A percentile compares a stretch with the other conserved stretches of the same genome.
These are phyloP conservation scores for Eucalyptus marginata DNA, from an alignment of 345 rosid species.

Conservation along the genomic window DNA sequence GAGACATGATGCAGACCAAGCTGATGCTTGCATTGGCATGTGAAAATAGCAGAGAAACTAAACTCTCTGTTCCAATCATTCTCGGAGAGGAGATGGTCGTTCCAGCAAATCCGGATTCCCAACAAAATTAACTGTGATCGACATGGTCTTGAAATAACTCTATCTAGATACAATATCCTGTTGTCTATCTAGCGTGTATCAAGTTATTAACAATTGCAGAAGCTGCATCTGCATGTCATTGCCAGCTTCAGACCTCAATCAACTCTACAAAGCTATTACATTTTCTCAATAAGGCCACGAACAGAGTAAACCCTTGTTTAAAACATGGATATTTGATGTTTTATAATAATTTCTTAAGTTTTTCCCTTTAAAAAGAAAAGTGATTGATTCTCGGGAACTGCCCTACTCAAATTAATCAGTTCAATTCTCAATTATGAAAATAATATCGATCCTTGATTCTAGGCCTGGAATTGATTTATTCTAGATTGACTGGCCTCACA, in stretches of 20 bases:
- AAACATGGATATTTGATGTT: neutral
- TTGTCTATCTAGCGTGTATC: neutral
- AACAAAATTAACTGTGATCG: neutral
- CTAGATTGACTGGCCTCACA: accelerated
- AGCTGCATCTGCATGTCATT: too few species aligned
- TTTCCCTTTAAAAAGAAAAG: too few species aligned
- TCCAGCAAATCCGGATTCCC: neutral
- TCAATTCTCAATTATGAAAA: neutral
- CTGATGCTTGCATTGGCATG: neutral
- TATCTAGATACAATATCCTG: accelerated
- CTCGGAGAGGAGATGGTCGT: too few species aligned
- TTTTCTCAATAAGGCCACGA: too few species aligned
- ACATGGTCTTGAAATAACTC: neutral
- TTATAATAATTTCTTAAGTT: neutral
- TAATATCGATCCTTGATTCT: neutral
- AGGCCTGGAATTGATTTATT: accelerated
- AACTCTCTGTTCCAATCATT: neutral
- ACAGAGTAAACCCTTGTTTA: too few species aligned
- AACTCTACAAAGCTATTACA: too few species aligned
- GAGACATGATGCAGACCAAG: neutral
- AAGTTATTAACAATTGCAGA: too few species aligned
- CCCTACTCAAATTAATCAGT: neutral
- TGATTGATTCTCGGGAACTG: too few species aligned
- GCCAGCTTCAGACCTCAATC: too few species aligned
- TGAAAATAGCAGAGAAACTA: neutral